Percentiles rank a stretch among this genome's conserved stretches.
Evolutionary conservation across 2,329 filamentous ascomycete genomes (phyloP).

Genomic region (Monilinia fructicola): DNA sequence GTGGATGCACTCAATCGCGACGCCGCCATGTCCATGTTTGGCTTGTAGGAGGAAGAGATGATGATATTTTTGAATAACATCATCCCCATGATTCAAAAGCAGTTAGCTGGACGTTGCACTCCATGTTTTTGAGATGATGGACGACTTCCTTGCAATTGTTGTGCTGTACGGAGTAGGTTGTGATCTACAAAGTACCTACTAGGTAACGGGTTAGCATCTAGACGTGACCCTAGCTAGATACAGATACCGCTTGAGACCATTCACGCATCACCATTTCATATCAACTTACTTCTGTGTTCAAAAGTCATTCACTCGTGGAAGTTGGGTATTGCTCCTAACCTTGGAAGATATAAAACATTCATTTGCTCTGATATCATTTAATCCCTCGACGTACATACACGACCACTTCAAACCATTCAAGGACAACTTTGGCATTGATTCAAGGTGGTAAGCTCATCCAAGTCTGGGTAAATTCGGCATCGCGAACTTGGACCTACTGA

Average conservation of each 20-base stretch:
- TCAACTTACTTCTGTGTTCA: conserved; percentile 3
- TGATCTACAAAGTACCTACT: background rate
- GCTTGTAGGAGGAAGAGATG: no score
- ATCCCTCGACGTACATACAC: conserved; percentile 8
- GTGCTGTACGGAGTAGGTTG: background rate
- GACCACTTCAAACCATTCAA: conserved; percentile 7
- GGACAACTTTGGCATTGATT: conserved; percentile 23
- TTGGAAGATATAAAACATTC: conserved; percentile 20
- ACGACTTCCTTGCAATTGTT: background rate
- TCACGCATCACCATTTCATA: conserved; percentile 9
- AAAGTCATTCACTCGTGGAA: background rate
- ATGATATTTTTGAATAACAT: background rate
- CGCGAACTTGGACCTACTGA: conserved; percentile 24
- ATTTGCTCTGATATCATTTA: conserved; percentile 17
- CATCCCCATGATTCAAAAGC: background rate
- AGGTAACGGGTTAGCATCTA: conserved; percentile 3
- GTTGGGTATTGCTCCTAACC: conserved; percentile 9
- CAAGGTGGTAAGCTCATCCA: conserved; percentile 14
- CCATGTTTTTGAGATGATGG: background rate
- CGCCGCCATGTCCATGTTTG: background rate
- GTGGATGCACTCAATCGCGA: background rate
- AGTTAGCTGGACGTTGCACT: background rate
- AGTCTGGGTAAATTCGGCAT: conserved; percentile 23
- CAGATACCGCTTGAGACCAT: background rate
- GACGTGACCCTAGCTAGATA: conserved; percentile 14